Evolutionary conservation across 1,139 yeast species (phyloP).

Genomic region (Nadsonia commutata): DNA sequence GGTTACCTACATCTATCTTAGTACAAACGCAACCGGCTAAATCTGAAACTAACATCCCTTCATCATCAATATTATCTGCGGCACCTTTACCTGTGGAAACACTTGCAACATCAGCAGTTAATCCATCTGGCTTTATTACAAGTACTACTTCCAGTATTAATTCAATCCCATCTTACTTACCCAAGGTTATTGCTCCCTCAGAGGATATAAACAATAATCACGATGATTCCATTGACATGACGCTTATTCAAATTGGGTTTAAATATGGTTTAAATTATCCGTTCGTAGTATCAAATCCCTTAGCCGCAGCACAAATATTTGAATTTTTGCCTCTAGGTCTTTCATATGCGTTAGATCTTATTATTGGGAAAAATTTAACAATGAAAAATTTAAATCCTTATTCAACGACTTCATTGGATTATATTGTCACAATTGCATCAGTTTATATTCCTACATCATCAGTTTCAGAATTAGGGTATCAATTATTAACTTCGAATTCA

Average conservation of each 20-base stretch:
- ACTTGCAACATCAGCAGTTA: background rate
- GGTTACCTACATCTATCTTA: background rate
- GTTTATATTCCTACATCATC: slow-evolving; percentile 22
- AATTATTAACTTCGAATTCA: slow-evolving; percentile 21
- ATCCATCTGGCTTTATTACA: background rate
- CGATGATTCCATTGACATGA: slow-evolving; percentile 1
- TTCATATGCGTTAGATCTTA: slow-evolving; percentile 23
- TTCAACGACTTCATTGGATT: slow-evolving; percentile 18
- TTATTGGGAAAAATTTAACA: slow-evolving; percentile 10
- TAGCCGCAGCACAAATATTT: slow-evolving; percentile 30
- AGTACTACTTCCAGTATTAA: background rate
- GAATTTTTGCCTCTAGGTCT: slow-evolving; percentile 27
- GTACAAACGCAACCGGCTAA: background rate
- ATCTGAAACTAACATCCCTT: background rate
- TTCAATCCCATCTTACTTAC: slow-evolving; percentile 18
- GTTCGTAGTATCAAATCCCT: slow-evolving; percentile 26
- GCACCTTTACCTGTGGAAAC: too few species aligned
- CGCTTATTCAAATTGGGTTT: slow-evolving; percentile 27
- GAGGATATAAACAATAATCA: slow-evolving; percentile 7
- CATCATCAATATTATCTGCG: too few species aligned
- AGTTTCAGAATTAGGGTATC: slow-evolving; percentile 17
- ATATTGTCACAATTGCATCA: slow-evolving; percentile 25
- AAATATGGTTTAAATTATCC: slow-evolving; percentile 27
- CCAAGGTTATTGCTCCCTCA: slow-evolving; percentile 27
- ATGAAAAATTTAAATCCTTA: slow-evolving; percentile 22